phyloP scores from a whole-genome alignment of 2,329 filamentous ascomycete species.

The Rachicladosporium sp. region DNA sequence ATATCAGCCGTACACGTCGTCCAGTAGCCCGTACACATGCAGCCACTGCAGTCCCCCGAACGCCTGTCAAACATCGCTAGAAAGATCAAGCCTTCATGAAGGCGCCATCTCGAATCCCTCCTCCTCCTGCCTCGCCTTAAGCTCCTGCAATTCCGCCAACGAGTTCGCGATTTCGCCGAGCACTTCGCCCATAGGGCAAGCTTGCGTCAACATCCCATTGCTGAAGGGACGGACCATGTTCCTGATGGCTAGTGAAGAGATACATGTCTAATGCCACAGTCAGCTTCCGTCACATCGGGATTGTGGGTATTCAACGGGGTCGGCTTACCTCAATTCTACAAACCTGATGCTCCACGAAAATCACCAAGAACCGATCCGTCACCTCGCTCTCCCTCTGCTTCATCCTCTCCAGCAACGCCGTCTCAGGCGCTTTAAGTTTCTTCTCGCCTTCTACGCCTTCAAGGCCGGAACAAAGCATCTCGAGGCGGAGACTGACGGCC shows the following conservation, averaged over 20 bases:
- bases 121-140: constrained; percentile 31
- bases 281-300: too few relatives aligned
- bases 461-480: constrained; percentile 85
- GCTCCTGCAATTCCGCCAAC: constrained; percentile 49
- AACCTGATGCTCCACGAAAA: constrained; percentile 89
- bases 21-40: too few relatives aligned
- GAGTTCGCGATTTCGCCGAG: constrained; percentile 50
- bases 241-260: constrained; percentile 65
- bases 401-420: constrained; percentile 65
- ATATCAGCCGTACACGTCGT: too few relatives aligned
- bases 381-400: constrained; percentile 67
- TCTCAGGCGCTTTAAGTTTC: constrained; percentile 66
- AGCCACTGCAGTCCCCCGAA: too few relatives aligned
- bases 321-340: constrained; percentile 82
- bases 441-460: constrained; percentile 51
- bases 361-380: constrained; percentile 75
- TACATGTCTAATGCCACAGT: constrained; percentile 50
- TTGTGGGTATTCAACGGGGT: too few relatives aligned
- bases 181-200: constrained; percentile 65
- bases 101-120: constrained; percentile 10
- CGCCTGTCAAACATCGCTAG: too few relatives aligned
- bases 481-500: constrained; percentile 75
- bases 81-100: neutral
- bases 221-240: constrained; percentile 66
- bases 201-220: constrained; percentile 55